A percentile compares a stretch with the other conserved stretches of the same genome.
These are phyloP conservation scores for Pseudopyricularia javanii DNA, from an alignment of 2,329 filamentous ascomycete genomes.

Conservation along the genomic window DNA sequence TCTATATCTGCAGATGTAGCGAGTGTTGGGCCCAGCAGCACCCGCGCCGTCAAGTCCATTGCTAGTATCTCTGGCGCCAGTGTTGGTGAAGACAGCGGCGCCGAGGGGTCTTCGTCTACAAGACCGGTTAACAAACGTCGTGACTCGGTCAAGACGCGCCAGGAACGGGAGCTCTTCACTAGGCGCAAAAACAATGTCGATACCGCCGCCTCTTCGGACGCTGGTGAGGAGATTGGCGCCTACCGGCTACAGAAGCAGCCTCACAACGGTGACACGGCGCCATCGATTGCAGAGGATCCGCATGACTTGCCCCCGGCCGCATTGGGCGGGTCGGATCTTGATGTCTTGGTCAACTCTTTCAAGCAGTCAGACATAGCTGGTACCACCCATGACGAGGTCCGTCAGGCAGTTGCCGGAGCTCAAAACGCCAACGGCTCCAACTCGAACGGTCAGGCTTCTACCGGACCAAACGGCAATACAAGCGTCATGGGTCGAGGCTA, in stretches of 20 bases:
- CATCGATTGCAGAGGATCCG: slow-evolving; percentile 56
- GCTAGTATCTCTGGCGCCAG: slow-evolving; percentile 71
- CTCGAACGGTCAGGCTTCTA: slow-evolving; percentile 29
- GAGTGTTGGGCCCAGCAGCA: slow-evolving; percentile 72
- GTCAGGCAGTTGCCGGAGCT: slow-evolving; percentile 52
- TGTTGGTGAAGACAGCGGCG: slow-evolving; percentile 53
- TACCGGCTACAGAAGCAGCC: slow-evolving; percentile 39
- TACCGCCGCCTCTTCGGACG: slow-evolving; percentile 51
- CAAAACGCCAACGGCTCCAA: slow-evolving; percentile 54
- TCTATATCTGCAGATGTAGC: slow-evolving; percentile 39
- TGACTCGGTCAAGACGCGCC: slow-evolving; percentile 71
- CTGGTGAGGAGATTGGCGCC: slow-evolving; percentile 35
- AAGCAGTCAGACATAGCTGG: slow-evolving; percentile 64
- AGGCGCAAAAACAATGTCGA: slow-evolving; percentile 56
- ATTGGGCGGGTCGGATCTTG: slow-evolving; percentile 61
- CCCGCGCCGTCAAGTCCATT: slow-evolving; percentile 79
- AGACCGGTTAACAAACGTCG: slow-evolving; percentile 60
- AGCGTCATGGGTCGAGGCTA: slow-evolving; percentile 66
- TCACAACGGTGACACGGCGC: slow-evolving; percentile 25
- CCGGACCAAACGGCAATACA: slow-evolving; percentile 34
- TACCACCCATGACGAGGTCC: slow-evolving; percentile 67
- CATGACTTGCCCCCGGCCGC: slow-evolving; percentile 50
- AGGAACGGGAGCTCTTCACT: slow-evolving; percentile 84
- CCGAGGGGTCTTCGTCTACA: slow-evolving; percentile 45
- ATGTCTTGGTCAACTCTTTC: slow-evolving; percentile 68